Base-by-base conservation (phyloP, 164 flowering plant genomes). In the Chimonanthus salicifolius region DNA sequence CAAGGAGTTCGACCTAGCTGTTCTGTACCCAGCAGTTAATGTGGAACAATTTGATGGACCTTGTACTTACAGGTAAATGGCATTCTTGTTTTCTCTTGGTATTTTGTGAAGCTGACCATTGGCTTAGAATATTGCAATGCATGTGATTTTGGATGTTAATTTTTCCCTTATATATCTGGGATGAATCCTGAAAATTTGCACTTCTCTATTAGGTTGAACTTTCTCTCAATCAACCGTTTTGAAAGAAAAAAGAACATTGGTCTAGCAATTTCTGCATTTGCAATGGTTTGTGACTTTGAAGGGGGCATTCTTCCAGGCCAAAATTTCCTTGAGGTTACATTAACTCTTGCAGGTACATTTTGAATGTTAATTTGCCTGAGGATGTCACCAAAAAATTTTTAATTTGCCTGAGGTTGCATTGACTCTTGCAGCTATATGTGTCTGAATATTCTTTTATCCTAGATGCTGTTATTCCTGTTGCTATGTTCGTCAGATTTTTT, bases 201-300 rank as follows among this genome's bases (percentile, higher is more conserved):
- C 54, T 62, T 33, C 76, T 33, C 60, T 33, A 33, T 33, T 33
- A 91, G 97, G 84, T 76, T 86, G 82, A 91, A 88, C 77, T 90
- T 94, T 78, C 89, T 92, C 58, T 92, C 98, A 9, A 84, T 94
- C 81, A 92, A 92, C 69, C 94, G 96, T 33, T 94, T 88, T 79
- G 99, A 94, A 79, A 89, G 97, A 82, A 94, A 94, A 79, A 94
- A 94, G 87, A 91, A 94, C 70, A 88, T 94, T 64, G 90, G 82
- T 45, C 85, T 94, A 75, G 99, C 99, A 69, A 85, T 94, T 76
- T 86, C 91, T 43, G 92, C 98, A 50, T 89, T 92, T 80, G 85
- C 96, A 0, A 83, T 72, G 84, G 94, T 94, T 70, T 78, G 50
- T 71, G 75, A 78, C 47, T 81, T 76, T 71, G 80, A 84, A 73